phyloP scores from a whole-genome alignment of 2,329 filamentous ascomycete species.

The Cadophora sp. region DNA sequence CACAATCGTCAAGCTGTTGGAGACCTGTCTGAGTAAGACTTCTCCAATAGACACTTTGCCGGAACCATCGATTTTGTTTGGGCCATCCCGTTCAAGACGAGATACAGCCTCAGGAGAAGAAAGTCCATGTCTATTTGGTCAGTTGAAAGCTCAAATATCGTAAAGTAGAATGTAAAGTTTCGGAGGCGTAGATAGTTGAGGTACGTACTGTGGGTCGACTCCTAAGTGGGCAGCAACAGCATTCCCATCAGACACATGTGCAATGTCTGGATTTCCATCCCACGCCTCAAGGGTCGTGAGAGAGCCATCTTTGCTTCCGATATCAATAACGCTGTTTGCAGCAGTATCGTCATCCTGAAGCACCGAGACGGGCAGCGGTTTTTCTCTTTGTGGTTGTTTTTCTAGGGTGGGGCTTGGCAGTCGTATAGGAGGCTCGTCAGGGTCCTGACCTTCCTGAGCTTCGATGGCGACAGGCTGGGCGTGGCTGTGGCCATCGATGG shows the following conservation, averaged over 20 bases:
- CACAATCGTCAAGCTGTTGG: constrained; percentile 76
- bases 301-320: constrained; percentile 24
- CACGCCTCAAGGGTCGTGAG: constrained; percentile 8
- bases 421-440: constrained; percentile 33
- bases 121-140: constrained; percentile 63
- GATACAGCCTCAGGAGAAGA: constrained; percentile 65
- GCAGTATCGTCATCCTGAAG: constrained; percentile 12
- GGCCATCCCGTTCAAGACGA: constrained; percentile 70
- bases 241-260: constrained; percentile 43
- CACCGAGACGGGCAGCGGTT: constrained; percentile 7
- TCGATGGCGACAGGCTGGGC: constrained; percentile 30
- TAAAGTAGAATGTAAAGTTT: background rate
- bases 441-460: constrained; percentile 28
- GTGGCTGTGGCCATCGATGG: constrained; percentile 32
- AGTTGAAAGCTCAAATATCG: background rate
- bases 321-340: constrained; percentile 14
- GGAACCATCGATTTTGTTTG: constrained; percentile 74
- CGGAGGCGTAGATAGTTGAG: background rate
- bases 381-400: constrained; percentile 17
- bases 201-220: constrained; percentile 32
- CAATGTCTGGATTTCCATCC: constrained; percentile 41
- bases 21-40: constrained; percentile 78
- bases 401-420: constrained; percentile 14
- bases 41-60: constrained; percentile 76
- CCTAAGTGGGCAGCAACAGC: constrained; percentile 31